Evolutionary conservation across 345 rosid species (phyloP), one percentile per base, ranked within the genome.

Genomic region (Anastatica hierochuntica): DNA sequence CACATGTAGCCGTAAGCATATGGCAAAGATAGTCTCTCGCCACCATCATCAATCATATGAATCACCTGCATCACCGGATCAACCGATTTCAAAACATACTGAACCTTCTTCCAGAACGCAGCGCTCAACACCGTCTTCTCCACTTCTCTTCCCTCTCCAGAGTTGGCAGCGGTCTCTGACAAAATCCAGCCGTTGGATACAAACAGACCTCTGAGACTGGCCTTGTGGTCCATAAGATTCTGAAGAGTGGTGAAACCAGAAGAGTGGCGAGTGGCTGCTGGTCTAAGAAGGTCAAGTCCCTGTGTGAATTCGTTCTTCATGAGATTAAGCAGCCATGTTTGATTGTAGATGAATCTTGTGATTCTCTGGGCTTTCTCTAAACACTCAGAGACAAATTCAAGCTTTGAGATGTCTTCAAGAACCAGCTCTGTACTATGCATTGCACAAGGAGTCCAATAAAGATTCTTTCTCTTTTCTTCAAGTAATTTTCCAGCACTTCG

Each of bases 391-490:
- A 85, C 78, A 60, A 78, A 63, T 20, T 76, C 80, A 54, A 82
- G 73, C 50, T 67, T 78, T 64, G 79, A 27, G 66, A 82, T 66
- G 62, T 82, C 88, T 56, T 82, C 85, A 38, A 85, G 78, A 77
- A 82, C 76, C 37, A 62, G 66, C 56, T 85, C 90, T 54, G 84
- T 68, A 67, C 73, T 74, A 59, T 78, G 53, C 33, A 70, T 60
- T 30, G 90, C 90, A 63, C 90, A 85, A 30, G 90, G 90, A 7
- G 81, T 76, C 95, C 95, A 82, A 72, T 78, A 85, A 39, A 85
- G 57, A 60, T 82, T 78, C 60, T 79, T 77, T 63, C 83, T 74
- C 53, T 69, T 82, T 63, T 80, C 90, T 75, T 85, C 85, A 47
- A 82, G 90, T 77, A 82, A 70, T 66, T 85, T 85, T 42, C 95